Evolutionary conservation across 192 early-diverging fungal genomes (phyloP).

Genomic region (Linnemannia schmuckeri): DNA sequence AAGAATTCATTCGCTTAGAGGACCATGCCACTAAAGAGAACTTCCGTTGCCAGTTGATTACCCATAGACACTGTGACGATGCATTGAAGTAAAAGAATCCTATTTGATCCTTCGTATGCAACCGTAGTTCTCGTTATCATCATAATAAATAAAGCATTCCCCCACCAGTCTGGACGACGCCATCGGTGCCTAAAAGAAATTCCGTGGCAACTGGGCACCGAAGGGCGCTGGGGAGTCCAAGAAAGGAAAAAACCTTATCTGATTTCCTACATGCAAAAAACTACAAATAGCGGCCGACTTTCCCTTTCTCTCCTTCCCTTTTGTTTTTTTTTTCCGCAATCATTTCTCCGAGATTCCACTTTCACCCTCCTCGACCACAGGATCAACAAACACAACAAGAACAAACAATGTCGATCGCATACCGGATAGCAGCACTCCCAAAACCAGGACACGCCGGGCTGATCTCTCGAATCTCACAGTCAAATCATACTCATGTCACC

Average conservation of each 20-base stretch:
- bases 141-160: background rate
- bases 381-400: background rate
- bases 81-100: no score
- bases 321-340: background rate
- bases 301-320: background rate
- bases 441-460: background rate
- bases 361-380: background rate
- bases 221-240: background rate
- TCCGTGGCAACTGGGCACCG: background rate
- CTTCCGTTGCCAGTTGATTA: no score
- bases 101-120: no score
- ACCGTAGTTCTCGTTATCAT: background rate
- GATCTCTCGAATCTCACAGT: background rate
- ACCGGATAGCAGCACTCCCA: conserved; percentile 13
- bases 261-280: background rate
- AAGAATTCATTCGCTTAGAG: no score
- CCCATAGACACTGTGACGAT: no score
- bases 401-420: conserved; percentile 2
- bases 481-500: background rate
- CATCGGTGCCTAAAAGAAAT: background rate
- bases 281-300: background rate
- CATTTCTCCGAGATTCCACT: background rate
- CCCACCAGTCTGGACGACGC: background rate
- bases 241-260: conserved; percentile 6
- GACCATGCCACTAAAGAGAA: no score